These are phyloP conservation scores for Ophiostoma himal-ulmi DNA, from an alignment of 2,329 filamentous ascomycete species.

Conservation along the genomic window DNA sequence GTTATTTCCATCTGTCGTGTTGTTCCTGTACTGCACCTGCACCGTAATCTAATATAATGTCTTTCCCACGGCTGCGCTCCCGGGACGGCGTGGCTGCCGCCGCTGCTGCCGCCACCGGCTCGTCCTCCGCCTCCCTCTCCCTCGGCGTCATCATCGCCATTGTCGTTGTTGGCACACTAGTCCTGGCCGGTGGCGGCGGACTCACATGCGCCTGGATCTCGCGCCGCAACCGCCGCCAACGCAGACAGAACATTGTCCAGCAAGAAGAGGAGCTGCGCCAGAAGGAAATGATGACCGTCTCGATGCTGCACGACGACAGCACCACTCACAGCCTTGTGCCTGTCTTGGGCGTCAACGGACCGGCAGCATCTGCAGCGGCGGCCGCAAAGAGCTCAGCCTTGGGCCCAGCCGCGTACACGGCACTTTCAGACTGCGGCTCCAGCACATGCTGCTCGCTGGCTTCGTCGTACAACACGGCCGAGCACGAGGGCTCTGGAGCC, in stretches of 20 bases:
- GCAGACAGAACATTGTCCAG: not conserved
- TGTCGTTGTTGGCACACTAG: conserved; percentile 42
- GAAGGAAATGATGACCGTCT: conserved; percentile 20
- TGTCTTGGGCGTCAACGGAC: not conserved
- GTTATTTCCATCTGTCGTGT: not conserved
- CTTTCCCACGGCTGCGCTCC: not conserved
- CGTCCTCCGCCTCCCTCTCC: not conserved
- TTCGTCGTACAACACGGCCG: conserved; percentile 14
- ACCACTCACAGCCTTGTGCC: conserved; percentile 2
- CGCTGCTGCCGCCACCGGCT: conserved; percentile 25
- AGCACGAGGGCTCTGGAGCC: conserved; percentile 20
- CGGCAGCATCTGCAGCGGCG: not conserved
- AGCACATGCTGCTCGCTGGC: conserved; percentile 24
- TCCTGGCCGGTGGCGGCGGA: conserved; percentile 41
- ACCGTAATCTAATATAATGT: not conserved
- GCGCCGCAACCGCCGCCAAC: conserved; percentile 21
- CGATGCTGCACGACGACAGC: conserved; percentile 15
- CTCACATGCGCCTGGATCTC: conserved; percentile 40
- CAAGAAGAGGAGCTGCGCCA: conserved; percentile 16
- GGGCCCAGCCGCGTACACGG: not conserved
- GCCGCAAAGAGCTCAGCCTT: not conserved
- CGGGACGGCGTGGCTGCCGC: conserved; percentile 23
- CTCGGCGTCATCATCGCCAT: conserved; percentile 40
- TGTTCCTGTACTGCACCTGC: too few relatives aligned
- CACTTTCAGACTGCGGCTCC: conserved; percentile 18